Evolutionary conservation across 2,329 filamentous ascomycete species (phyloP), one percentile per base, ranked within the genome.

Genomic region (Penicillium freii): DNA sequence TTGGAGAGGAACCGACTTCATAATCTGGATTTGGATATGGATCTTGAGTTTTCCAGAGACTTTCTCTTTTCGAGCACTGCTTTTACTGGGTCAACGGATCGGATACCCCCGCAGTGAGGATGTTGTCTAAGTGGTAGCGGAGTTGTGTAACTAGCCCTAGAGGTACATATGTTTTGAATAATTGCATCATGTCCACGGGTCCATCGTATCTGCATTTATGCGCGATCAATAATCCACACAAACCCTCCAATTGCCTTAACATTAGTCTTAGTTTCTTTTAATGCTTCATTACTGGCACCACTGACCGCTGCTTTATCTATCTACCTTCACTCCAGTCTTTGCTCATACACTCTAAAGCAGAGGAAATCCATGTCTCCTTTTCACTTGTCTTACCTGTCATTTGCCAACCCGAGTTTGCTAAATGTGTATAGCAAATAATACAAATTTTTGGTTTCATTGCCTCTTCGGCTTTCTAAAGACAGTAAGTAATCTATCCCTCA

Each of bases 21-120:
- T 19, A 59, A 62, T 34, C 39, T 74, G n/a, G 67, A 73, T 48
- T 52, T 73, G 52, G 70, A 71, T 47, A 66, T 71, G 66, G 68
- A 72, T 38, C 44, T 73, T 51, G 73, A 75, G 45, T 73, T 73
- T 51, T 70, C 70, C 0, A 73, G 69, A 36, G 71, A 74, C 23
- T 72, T 72, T 40, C 42, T 75, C 17, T 73, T 74, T 39, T 71
- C 67, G 13, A 73, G 70, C 36, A 73, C 72, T 5, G 64, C 66
- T 13, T 57, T 70, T 21, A 69, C 70, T 5, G 64, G 64, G 8
- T 56, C 63, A 4, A 65, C 66, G 33, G 61, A 66, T 38, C 58
- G 52, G 29, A 25, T 42, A 33, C 53, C 54, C 21, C 50, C 19
- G 11, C 45, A 51, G 48, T 59, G 31, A 48, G 31, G 11, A 17